These are phyloP conservation scores for Phytophthora agathidicida DNA, from an alignment of 352 stramenopile species.

Conservation along the genomic window DNA sequence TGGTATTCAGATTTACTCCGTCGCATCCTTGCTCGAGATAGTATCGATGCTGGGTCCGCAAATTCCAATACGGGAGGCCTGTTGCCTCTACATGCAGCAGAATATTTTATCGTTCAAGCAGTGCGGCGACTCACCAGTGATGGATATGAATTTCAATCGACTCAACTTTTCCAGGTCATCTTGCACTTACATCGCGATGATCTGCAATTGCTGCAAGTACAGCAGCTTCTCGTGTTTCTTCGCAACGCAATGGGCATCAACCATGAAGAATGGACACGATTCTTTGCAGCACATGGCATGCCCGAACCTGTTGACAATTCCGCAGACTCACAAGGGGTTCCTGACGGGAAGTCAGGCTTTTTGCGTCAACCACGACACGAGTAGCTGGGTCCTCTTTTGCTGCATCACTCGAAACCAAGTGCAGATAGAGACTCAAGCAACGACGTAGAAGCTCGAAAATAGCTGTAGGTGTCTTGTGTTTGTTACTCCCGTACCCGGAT, in stretches of 20 bases:
- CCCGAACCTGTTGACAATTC: conserved; percentile 33
- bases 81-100: conserved; percentile 45
- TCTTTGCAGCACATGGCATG: conserved; percentile 47
- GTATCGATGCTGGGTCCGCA: background rate
- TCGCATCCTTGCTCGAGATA: conserved; percentile 49
- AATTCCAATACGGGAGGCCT: background rate
- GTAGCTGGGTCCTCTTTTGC: background rate
- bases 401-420: conserved; percentile 23
- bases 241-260: conserved; percentile 40
- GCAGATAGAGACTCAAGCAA: conserved; percentile 5
- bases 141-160: conserved; percentile 47
- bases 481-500: conserved; percentile 22
- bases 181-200: conserved; percentile 56
- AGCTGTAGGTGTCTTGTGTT: conserved; percentile 9
- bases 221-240: conserved; percentile 62
- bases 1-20: conserved; percentile 69
- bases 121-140: conserved; percentile 50
- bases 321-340: conserved; percentile 16
- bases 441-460: conserved; percentile 16
- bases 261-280: conserved; percentile 45
- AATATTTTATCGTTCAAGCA: conserved; percentile 58
- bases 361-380: conserved; percentile 11
- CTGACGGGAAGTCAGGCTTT: conserved; percentile 5
- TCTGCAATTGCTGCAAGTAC: conserved; percentile 41
- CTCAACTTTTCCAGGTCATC: conserved; percentile 53